Evolutionary conservation across 805 yeast genomes (phyloP).

Genomic region (Ogataea nitratoaversa): DNA sequence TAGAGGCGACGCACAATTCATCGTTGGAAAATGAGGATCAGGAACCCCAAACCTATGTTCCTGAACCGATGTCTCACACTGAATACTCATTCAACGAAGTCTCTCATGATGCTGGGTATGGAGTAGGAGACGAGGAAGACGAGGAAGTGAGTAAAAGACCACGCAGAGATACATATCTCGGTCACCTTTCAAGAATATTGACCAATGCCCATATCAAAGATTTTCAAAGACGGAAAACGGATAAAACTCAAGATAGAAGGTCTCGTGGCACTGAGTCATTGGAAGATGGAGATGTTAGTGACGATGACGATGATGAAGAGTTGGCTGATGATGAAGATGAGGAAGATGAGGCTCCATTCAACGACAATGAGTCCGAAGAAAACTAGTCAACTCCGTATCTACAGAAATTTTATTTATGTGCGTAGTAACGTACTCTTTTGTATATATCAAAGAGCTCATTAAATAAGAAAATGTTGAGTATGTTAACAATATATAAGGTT

Average conservation of each 20-base stretch:
- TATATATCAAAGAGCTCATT: no score
- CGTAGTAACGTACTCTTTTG: no score
- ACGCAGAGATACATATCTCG: constrained; percentile 28
- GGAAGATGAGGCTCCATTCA: no score
- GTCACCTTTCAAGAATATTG: constrained; percentile 48
- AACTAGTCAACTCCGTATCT: no score
- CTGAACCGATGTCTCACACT: background rate
- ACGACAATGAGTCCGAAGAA: no score
- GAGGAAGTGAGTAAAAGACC: background rate
- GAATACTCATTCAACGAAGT: background rate
- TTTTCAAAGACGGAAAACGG: constrained; percentile 61
- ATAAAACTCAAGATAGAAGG: constrained; percentile 25
- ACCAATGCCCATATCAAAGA: constrained; percentile 81
- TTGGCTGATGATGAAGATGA: constrained; percentile 29
- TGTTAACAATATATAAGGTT: no score
- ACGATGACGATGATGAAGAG: constrained; percentile 27
- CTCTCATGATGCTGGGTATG: background rate
- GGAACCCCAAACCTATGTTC: background rate
- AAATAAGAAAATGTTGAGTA: no score
- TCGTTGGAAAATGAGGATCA: background rate
- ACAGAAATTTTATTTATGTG: no score
- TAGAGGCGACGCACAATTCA: background rate
- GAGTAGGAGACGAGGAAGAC: background rate
- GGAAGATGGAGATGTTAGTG: constrained; percentile 17
- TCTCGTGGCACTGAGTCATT: no score